Percentiles rank a stretch among this genome's conserved stretches.
Evolutionary conservation across 2,329 filamentous ascomycete genomes (phyloP).

Genomic region (Colletotrichum paranaense): DNA sequence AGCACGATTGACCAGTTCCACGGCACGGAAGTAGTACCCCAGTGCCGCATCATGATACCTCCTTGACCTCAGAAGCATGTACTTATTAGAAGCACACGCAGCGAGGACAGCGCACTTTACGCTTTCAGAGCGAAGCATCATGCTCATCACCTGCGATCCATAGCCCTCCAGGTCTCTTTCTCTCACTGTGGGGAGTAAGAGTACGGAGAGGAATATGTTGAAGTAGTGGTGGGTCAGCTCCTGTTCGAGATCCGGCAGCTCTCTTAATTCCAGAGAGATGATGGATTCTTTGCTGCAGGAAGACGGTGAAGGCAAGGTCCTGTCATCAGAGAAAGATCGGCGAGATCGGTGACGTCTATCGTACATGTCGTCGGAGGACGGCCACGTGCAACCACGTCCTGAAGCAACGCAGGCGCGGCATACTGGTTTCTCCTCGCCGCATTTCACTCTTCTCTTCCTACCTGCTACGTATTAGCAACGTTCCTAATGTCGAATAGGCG

Average conservation of each 20-base stretch:
- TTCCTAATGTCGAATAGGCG: not conserved
- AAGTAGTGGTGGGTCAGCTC: not conserved
- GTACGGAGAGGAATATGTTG: not conserved
- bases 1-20: not conserved
- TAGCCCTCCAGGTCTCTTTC: not conserved
- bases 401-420: not conserved
- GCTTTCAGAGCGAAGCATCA: not conserved
- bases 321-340: not conserved
- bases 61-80: not conserved
- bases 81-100: not conserved
- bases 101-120: not conserved
- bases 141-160: not conserved
- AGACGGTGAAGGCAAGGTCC: not conserved
- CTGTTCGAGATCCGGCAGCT: not conserved
- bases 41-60: not conserved
- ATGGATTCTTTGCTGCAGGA: not conserved
- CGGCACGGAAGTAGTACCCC: not conserved
- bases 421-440: not conserved
- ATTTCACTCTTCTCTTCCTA: not conserved
- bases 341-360: not conserved
- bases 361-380: not conserved
- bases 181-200: not conserved
- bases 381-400: not conserved
- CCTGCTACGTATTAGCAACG: not conserved
- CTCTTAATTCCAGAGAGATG: not conserved